These are phyloP conservation scores for Cladosporium halotolerans DNA, from an alignment of 2,329 filamentous ascomycete genomes.

Conservation along the genomic window DNA sequence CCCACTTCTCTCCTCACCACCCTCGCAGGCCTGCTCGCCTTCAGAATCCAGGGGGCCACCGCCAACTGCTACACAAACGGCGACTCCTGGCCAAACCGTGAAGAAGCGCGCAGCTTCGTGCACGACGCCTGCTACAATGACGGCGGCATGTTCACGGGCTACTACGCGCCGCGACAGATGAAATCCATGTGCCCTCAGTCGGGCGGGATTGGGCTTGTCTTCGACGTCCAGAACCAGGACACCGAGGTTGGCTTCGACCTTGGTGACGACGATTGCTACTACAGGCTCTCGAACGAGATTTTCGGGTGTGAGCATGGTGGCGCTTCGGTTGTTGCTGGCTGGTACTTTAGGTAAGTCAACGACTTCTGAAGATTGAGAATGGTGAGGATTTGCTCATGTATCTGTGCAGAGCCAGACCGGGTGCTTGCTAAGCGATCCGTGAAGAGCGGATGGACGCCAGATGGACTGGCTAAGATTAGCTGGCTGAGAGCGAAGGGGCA, in stretches of 20 bases:
- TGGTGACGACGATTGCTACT: constrained; percentile 15
- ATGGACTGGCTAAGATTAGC: too few relatives aligned
- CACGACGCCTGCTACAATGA: constrained; percentile 12
- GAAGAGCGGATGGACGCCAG: too few relatives aligned
- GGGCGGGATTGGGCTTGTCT: constrained; percentile 9
- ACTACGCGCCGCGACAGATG: constrained; percentile 13
- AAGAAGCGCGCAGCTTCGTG: constrained; percentile 11
- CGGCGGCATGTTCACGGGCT: constrained; percentile 16
- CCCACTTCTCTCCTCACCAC: neutral
- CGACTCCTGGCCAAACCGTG: constrained; percentile 10
- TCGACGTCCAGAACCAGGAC: constrained; percentile 16
- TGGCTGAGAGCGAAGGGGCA: too few relatives aligned
- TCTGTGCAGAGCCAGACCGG: neutral
- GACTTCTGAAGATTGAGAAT: neutral
- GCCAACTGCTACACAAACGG: constrained; percentile 12
- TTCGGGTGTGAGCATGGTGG: constrained; percentile 10
- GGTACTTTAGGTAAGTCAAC: constrained; percentile 7
- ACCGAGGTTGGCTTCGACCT: constrained; percentile 12
- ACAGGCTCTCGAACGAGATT: constrained; percentile 13
- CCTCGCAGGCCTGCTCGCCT: neutral
- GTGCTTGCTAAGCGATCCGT: neutral
- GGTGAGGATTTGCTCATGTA: neutral
- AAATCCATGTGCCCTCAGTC: constrained; percentile 15
- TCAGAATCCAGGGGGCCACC: neutral
- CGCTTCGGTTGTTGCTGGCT: constrained; percentile 6